Base-by-base conservation (phyloP, 2,329 filamentous ascomycete species). In the Fusarium praegraminearum region DNA sequence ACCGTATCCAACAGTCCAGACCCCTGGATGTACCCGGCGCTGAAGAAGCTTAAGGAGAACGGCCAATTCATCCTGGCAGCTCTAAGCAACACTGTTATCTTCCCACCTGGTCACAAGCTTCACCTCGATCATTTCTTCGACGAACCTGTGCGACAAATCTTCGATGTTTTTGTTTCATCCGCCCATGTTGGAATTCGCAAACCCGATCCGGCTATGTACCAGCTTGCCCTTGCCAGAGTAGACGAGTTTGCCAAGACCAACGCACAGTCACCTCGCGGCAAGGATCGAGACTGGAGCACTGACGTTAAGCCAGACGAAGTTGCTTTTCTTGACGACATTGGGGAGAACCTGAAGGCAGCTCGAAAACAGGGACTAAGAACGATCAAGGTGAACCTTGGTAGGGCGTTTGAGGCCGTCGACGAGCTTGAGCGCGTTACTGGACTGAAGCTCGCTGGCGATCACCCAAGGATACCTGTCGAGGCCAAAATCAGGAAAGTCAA, bases 261-360 rank as follows among this genome's bases (percentile, higher is more conserved):
- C 49, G 81, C 82, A 4, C 57, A 70, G 5, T 80, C 80, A 18
- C 57, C 75, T 3, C 78, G 81, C 67, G 83, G 81, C 1, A 72
- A 70, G 66, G 72, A 67, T 11, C 70, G 80, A 36, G 84, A 84
- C 6, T 86, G 85, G 83, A 79, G 78, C 18, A 79, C 54, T 7
- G 82, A 85, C 0, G 83, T 97, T 11, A 78, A 81, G 58, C 81
- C 91, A 0, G 82, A 82, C 1, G 93, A 98, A 57, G 83, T 98
- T 45, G 80, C 97, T 7, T 99, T 99, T 77, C 80, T 98, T 51
- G 96, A 98, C 78, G 94, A 98, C 74, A 97, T 99, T 78, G 96
- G 96, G 3, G 90, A 94, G 80, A 99, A 99, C 78, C 79, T 98
- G 61, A 96, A 94, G 83, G 90, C 86, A 45, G 96, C 90, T 1